phyloP scores from a whole-genome alignment of 345 rosid species.

The Eucalyptus sp. region DNA sequence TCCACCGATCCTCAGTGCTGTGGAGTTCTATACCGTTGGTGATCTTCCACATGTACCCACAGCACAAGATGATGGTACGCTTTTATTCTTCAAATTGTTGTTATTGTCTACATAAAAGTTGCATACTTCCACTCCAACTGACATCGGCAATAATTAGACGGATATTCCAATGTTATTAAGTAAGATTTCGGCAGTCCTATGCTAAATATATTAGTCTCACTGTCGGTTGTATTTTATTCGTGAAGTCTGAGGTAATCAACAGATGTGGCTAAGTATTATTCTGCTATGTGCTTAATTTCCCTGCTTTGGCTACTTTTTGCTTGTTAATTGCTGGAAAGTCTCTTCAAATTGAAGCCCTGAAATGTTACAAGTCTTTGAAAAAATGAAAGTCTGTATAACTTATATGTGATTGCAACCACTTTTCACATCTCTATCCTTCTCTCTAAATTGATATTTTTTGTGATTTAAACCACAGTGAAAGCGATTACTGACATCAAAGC shows the following conservation, averaged over 20 bases:
- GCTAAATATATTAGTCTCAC: background rate
- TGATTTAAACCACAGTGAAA: background rate
- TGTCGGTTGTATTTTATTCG: background rate
- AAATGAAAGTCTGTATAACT: background rate
- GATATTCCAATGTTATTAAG: background rate
- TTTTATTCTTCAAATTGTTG: background rate
- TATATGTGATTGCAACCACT: background rate
- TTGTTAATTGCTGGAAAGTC: background rate
- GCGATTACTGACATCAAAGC: conserved; percentile 9
- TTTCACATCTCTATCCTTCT: background rate
- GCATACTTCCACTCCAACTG: background rate
- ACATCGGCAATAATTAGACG: background rate
- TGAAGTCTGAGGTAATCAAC: background rate
- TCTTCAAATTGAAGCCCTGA: background rate
- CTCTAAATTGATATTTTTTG: background rate
- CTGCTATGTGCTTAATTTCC: background rate
- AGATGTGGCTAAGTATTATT: background rate
- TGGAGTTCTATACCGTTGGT: background rate
- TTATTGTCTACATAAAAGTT: too few relatives aligned
- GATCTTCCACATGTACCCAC: background rate
- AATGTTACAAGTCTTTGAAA: background rate
- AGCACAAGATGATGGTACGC: background rate
- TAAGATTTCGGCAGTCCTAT: background rate
- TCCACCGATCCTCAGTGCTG: background rate
- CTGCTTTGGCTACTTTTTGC: background rate